Evolutionary conservation across 345 rosid species (phyloP), one percentile per base, ranked within the genome.

Genomic region (Geranium brycei): DNA sequence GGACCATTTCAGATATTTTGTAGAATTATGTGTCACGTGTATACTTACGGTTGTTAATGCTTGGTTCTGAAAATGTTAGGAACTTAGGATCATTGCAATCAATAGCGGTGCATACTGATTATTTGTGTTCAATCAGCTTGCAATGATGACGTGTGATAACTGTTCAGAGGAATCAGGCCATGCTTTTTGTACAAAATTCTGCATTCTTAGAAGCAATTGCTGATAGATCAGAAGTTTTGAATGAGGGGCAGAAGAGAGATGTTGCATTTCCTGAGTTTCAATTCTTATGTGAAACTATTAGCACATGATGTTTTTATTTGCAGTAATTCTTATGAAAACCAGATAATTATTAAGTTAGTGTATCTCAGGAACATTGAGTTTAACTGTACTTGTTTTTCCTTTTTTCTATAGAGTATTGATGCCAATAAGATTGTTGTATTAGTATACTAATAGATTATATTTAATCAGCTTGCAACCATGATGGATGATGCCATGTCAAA

Each of bases 91-190:
- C 60, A 7, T 32, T 53, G 55, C 58, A 61, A 58, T 56, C 40
- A 63, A 57, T 55, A 56, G 59, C 62, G 62, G 60, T 71, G 74
- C 63, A 64, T 73, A 81, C 86, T 85, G 81, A 85, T 82, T 71
- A 66, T 73, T 80, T 81, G 78, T 76, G 67, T 82, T 81, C 71
- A 73, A 80, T 78, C 89, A 86, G 91, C 91, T 89, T 84, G 90
- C 91, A 89, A 83, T 79, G 92, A 86, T 81, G 92, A 86, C 82
- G 91, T 86, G 96, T 86, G 88, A 86, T 82, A 85, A 76, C 71
- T 82, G 69, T 61, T 81, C 84, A 56, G 87, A 79, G 76, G 84
- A 78, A 66, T 76, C 72, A 71, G 79, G 87, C 82, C 64, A 73
- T 6, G 53, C 53, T 47, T 47, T 47, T 10, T 47, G 53, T 47